Percentiles rank a stretch among this genome's conserved stretches.
Conservation (phyloP, 352 stramenopile genomes). For the Globisporangium carolinianum region DNA sequence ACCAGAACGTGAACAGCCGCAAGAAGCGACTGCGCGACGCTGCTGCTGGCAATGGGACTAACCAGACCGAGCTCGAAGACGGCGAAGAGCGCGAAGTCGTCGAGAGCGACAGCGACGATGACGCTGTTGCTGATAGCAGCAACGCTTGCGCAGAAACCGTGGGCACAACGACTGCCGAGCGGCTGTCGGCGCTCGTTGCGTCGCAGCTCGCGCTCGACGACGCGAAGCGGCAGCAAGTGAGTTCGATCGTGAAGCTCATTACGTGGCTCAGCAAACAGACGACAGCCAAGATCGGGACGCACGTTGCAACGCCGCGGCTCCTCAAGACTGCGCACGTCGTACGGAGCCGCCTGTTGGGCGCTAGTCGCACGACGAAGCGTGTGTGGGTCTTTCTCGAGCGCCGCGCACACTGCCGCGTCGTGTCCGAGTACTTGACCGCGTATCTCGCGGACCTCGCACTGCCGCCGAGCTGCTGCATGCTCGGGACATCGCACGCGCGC, state of each 20-base stretch:
- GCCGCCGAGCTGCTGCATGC: constrained; percentile 67
- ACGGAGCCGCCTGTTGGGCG: constrained; percentile 37
- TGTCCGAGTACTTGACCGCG: constrained; percentile 70
- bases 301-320: constrained; percentile 41
- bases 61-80: constrained; percentile 15
- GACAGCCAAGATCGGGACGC: constrained; percentile 20
- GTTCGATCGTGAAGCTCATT: constrained; percentile 52
- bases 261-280: constrained; percentile 30
- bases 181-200: constrained; percentile 15
- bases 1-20: constrained; percentile 51
- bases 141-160: not conserved
- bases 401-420: constrained; percentile 57
- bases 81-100: constrained; percentile 20
- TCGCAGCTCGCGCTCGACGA: constrained; percentile 32
- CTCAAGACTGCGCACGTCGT: constrained; percentile 48
- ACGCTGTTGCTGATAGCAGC: not conserved
- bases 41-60: not conserved
- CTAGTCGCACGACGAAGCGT: constrained; percentile 14
- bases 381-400: constrained; percentile 73
- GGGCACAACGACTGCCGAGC: not conserved
- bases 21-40: constrained; percentile 22
- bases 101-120: constrained; percentile 11
- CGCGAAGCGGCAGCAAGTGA: constrained; percentile 26
- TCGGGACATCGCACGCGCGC: constrained; percentile 59
- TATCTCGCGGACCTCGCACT: constrained; percentile 29